Base-by-base conservation (phyloP, 2,329 filamentous ascomycete genomes). In the Amylocarpus encephaloides region DNA sequence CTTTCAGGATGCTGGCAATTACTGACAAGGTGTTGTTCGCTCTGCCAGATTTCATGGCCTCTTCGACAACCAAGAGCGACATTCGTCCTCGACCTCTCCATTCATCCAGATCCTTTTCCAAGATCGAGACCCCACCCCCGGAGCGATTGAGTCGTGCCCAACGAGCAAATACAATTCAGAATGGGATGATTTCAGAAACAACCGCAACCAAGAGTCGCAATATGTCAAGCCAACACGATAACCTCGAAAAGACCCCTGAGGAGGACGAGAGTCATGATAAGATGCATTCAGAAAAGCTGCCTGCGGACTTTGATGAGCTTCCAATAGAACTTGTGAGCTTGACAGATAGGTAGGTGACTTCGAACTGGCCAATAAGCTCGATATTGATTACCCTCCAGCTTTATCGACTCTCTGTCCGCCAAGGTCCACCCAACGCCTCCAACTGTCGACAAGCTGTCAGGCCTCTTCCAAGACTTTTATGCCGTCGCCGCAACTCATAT, bases 391-490 rank as follows among this genome's bases (percentile, higher is more conserved):
- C 44, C 41, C 22, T 35, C 41, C 63, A 93, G 89, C 64, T 98
- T 98, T 66, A 84, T 97, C 63, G 89, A 95, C 54, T 92, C 89
- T 6, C 73, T 98, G 22, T 86, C 83, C 43, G 88, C 88, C 60
- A 95, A 88, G 73, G 85, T 94, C 30, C 87, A 96, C 63, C 80
- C 87, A 2, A 83, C 82, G 5, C 93, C 93, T 5, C 84, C 93
- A 1, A 87, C 80, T 41, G 86, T 94, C 63, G 89, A 95, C 43
- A 84, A 80, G 55, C 77, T 97, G 13, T 86, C 90, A 7, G 78
- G 80, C n/a, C 76, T 93, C 47, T 97, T 97, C 66, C 93, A 98
- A 69, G 89, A 95, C 50, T 98, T 97, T 67, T 98, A 98, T 66
- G 73, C 78, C 38, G 79, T 83, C 50, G 88, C 91, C 18, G 85